Conservation (phyloP, 345 rosid genomes). For the Toxicodendron radicans region DNA sequence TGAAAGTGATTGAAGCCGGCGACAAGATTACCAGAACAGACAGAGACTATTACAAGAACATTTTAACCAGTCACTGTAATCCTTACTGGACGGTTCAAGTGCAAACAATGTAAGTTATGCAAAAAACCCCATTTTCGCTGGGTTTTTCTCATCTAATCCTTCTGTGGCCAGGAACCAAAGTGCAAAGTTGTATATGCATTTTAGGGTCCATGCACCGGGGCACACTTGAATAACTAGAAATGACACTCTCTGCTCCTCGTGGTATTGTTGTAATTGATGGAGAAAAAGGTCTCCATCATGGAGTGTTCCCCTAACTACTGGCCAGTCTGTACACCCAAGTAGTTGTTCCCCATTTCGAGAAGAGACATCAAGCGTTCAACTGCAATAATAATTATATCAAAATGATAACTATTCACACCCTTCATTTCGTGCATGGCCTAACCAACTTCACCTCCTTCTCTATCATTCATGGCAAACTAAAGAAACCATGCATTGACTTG, state of each 20-base stretch:
- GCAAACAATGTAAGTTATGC: too few relatives aligned
- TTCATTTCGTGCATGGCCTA: background rate
- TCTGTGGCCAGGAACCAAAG: too few relatives aligned
- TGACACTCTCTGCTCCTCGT: background rate
- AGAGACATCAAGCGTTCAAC: conserved; percentile 7
- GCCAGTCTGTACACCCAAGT: background rate
- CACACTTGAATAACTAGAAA: background rate
- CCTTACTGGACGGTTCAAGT: too few relatives aligned
- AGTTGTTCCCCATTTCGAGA: background rate
- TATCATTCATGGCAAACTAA: background rate
- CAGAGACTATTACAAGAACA: background rate
- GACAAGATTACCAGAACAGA: background rate
- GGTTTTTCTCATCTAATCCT: too few relatives aligned
- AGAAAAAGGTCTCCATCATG: conserved; percentile 11
- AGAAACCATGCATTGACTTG: background rate
- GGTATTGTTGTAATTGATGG: background rate
- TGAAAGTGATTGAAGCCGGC: background rate
- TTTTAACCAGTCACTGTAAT: background rate
- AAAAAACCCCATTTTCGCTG: too few relatives aligned
- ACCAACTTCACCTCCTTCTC: background rate
- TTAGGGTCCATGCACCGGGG: too few relatives aligned
- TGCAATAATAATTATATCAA: background rate
- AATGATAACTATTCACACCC: background rate
- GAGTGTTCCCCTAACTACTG: background rate
- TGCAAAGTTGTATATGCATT: too few relatives aligned